Evolutionary conservation across 805 yeast species (phyloP), one percentile per base, ranked within the genome.

Genomic region (Zygoascus flipseniorum): DNA sequence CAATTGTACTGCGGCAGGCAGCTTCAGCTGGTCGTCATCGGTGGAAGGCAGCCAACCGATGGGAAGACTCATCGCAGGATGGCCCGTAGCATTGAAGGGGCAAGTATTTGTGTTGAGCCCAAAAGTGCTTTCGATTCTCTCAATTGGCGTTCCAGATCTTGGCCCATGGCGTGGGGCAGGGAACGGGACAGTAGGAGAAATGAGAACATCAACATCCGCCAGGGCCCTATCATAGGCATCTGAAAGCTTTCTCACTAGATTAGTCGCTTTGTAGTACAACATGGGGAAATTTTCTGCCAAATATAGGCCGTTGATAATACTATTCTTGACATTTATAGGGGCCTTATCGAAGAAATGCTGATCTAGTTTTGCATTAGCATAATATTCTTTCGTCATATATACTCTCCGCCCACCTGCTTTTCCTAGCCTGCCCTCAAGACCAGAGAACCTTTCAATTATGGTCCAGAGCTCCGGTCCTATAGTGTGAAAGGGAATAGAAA

Each of bases 391-490:
- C 11, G 31, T 53, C 51, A 31, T 32, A 8, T 47, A 45, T 9
- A 43, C 51, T 6, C 56, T 48, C 5, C 56, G 46, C 1, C 56
- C 56, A 9, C 50, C 51, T 11, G 56, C 53, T 53, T 50, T 53
- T 9, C 56, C 56, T n/a, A 50, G 47, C 19, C 56, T 19, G n/a
- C 26, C 43, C 18, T 50, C 50, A 44, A 53, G 48, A 2, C 56
- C 56, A 16, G 56, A 50, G 8, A 53, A 53, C 4, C 56, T 37
- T 43, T 53, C 53, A 41, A 53, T 66, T 41, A 65, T 63, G 56
- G 71, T 69, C 74, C 74, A 70, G 47, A 71, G 64, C 37, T 67
- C 68, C 8, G 74, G 71, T 10, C 72, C 75, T 45, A 61, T 60
- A 2, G 67, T 53, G 54, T 71, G 74, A 54, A 65, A 57, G 11